Percentiles rank a stretch among this genome's conserved stretches.
Conservation (phyloP, 2,329 filamentous ascomycete species). For the Neoarthrinium moseri region DNA sequence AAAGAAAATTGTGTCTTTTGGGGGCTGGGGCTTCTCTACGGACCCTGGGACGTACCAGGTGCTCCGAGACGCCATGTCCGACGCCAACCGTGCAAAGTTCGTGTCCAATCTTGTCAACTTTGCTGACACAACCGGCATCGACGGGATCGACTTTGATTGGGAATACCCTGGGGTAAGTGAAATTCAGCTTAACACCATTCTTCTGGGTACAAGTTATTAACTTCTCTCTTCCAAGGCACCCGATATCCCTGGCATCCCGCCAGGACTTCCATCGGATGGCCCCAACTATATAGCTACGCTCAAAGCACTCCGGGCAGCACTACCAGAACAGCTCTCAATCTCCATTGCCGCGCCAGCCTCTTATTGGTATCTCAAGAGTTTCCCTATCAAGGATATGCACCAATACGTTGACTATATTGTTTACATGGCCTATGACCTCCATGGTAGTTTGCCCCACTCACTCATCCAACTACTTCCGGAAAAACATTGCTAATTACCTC, state of each 20-base stretch:
- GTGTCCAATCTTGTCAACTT: conserved; percentile 28
- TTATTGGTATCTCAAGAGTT: conserved; percentile 28
- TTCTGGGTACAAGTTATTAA: background rate
- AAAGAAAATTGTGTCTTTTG: conserved; percentile 38
- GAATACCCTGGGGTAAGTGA: conserved; percentile 8
- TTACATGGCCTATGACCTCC: conserved; percentile 33
- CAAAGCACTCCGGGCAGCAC: conserved; percentile 5
- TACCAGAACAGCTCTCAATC: conserved; percentile 20
- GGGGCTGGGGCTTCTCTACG: conserved; percentile 42
- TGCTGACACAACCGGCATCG: conserved; percentile 25
- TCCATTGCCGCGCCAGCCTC: conserved; percentile 25
- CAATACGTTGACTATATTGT: conserved; percentile 28
- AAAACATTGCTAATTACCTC: no score
- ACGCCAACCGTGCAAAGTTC: conserved; percentile 29
- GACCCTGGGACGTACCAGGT: conserved; percentile 30
- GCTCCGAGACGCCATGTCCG: conserved; percentile 30
- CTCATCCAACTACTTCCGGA: background rate
- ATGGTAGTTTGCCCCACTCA: no score
- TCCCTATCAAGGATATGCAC: conserved; percentile 22
- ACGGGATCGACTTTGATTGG: conserved; percentile 12
- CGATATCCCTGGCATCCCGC: conserved; percentile 26
- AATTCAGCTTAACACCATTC: no score
- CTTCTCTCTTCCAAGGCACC: conserved; percentile 9
- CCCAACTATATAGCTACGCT: conserved; percentile 29
- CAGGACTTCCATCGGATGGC: conserved; percentile 19